Base-by-base conservation (phyloP, 2,329 filamentous ascomycete species). In the Cercospora janseana region DNA sequence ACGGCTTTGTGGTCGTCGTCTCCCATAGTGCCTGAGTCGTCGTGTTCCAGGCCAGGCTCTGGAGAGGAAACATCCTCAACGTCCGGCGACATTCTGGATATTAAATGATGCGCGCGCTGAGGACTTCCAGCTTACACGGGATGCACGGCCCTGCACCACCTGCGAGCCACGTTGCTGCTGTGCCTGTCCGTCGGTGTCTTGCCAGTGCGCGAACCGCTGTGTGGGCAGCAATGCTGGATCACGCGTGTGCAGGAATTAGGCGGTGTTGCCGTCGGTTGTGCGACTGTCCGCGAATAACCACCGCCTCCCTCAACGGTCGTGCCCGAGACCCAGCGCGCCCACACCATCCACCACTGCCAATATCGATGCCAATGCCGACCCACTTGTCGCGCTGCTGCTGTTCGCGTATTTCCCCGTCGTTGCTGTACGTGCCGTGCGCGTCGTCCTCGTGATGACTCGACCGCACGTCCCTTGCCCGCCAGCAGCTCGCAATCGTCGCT, bases 21-120 rank as follows among this genome's bases (percentile, higher is more conserved):
- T 59, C 72, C 69, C 74, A 77, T 76, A 52, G 54, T 64, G 65
- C 64, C 64, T 50, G 59, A 64, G 48, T 70, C 66, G 37, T 65
- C 68, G 43, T 65, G 62, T 55, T 74, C 71, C 58, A 63, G 63
- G 62, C 68, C 72, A 66, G 72, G 70, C 50, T 74, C 72, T 60
- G 73, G 70, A 63, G 72, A 75, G 60, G 72, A 73, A 47, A 66
- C 73, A 66, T 68, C 66, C 66, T 74, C 72, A 64, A 73, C 70
- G 68, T 71, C 72, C 63, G 73, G 70, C 69, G 72, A 67, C 73
- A 76, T 76, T 75, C 71, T 75, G 73, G 70, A 59, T 55, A 60
- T 65, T 37, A 46, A 46, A 37, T 28, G 44, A 15, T 28, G 20
- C 23, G 47, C 45, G 49, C 57, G 26, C 31, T 18, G 41, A 29